Base-by-base conservation (phyloP, 2,329 filamentous ascomycete species). In the Acrocalymma vagum region DNA sequence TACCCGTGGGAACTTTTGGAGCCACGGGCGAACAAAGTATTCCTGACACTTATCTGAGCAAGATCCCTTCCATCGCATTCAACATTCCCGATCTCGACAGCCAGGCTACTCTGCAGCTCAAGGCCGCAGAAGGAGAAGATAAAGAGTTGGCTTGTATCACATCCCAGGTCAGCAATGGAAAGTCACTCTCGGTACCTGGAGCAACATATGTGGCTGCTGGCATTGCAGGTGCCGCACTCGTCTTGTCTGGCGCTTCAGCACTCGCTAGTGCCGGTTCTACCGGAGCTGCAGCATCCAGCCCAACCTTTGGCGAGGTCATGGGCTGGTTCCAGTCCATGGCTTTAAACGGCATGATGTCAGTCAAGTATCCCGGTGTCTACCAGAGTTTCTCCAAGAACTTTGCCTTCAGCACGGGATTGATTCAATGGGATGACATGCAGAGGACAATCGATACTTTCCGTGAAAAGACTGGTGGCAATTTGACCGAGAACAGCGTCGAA, bases 341-440 rank as follows among this genome's bases (percentile, higher is more conserved):
- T 18, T 87, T 94, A 77, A 96, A 94, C 70, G 92, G 94, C 53
- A 97, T 97, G 94, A 79, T 96, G 67, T 95, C 89, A 45, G 92
- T 95, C 58, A 83, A 86, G 58, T 91, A 96, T 55, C 94, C 94
- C 4, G 78, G 83, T 23, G 84, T 97, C 24, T 97, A 97, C 74
- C 84, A 86, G 55, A 93, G 85, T 67, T 99, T 96, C 72, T 77
- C 87, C 48, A 89, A 89, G 74, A 97, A 97, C 74, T 97, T 99
- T 69, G 92, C 79, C 30, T 97, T 96, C 77, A 93, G 90, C 51
- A 87, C 86, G 18, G 91, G 91, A 34, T 73, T 97, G 42, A 78
- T 97, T 41, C 83, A 88, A 6, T 96, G 90, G 90, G 81, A 79
- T n/a, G 73, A 77, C 29, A 83, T 97, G 77, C 90, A 96, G 71